Evolutionary conservation across 805 yeast species (phyloP), one percentile per base, ranked within the genome.

Genomic region (Metschnikowia rubicola): DNA sequence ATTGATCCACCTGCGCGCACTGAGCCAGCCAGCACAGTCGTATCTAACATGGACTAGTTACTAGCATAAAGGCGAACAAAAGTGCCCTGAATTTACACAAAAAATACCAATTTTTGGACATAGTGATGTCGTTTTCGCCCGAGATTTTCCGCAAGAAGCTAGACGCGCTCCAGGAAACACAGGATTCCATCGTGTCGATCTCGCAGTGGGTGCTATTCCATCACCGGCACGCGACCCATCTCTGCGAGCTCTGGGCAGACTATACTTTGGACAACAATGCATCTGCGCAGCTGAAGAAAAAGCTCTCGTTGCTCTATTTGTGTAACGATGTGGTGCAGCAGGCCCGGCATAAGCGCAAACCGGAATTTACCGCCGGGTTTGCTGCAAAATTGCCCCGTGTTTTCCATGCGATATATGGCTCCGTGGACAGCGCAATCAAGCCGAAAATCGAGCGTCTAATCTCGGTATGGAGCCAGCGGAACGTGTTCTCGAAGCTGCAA

Each of bases 271-370:
- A 53, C n/a, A 35, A 47, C 17, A 31, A 30, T 35, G 26, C 38
- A 29, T 37, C 49, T 29, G 15, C 38, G n/a, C 35, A 37, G 31
- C 51, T 47, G 52, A 52, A 48, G 13, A 73, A 77, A 56, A 77
- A 74, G 49, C 71, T 84, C 43, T 74, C 84, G 2, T 65, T 85
- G 46, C 71, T 88, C 21, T 88, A 88, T 58, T 68, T 88, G 11
- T 84, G 86, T 43, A 88, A 88, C 62, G 96, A 88, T 54, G 83
- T 88, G 19, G 84, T 88, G 1, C 96, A 88, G 64, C 86, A 86
- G 60, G 80, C 90, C 3, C 74, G 83, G 48, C 81, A 84, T 31
- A 80, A 81, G 56, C 73, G 78, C 49, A 80, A 78, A 57, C 67
- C 68, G 4, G 87, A 80, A 40, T 83, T 84, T 53, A 64, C 84